A percentile compares a stretch with the other conserved stretches of the same genome.
Evolutionary conservation across 2,329 filamentous ascomycete genomes (phyloP).

Genomic region (Pseudogymnoascus sp.): DNA sequence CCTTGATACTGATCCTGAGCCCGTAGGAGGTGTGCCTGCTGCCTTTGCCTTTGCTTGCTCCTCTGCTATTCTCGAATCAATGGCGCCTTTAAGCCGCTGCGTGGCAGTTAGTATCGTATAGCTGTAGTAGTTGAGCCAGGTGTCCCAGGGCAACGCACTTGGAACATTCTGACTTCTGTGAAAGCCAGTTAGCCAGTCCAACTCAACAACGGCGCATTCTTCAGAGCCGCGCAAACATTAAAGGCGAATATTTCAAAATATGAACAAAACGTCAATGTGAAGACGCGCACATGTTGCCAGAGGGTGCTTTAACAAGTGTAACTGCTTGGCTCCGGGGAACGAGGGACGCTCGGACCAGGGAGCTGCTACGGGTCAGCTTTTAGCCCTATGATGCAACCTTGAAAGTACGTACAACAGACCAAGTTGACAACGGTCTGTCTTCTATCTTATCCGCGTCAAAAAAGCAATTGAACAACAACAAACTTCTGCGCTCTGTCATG

Average conservation of each 20-base stretch:
- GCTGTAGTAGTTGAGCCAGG: background rate
- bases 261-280: background rate
- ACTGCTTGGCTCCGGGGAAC: background rate
- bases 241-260: background rate
- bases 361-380: background rate
- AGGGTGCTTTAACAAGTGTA: background rate
- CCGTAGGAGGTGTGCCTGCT: slow-evolving; percentile 32
- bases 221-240: background rate
- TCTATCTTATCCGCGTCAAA: background rate
- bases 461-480: slow-evolving; percentile 11
- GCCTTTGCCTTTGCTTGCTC: slow-evolving; percentile 64
- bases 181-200: background rate
- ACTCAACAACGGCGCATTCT: background rate
- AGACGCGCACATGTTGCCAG: background rate
- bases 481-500: background rate
- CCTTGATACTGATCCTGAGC: slow-evolving; percentile 36
- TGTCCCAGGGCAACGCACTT: slow-evolving; percentile 18
- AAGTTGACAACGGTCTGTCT: background rate
- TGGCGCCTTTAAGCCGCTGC: slow-evolving; percentile 73
- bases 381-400: background rate
- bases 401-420: background rate
- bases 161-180: slow-evolving; percentile 23
- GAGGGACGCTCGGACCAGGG: background rate
- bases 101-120: background rate
- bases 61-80: slow-evolving; percentile 81